Conservation (phyloP, 805 yeast species). For the Zygotorulaspora sp. region DNA sequence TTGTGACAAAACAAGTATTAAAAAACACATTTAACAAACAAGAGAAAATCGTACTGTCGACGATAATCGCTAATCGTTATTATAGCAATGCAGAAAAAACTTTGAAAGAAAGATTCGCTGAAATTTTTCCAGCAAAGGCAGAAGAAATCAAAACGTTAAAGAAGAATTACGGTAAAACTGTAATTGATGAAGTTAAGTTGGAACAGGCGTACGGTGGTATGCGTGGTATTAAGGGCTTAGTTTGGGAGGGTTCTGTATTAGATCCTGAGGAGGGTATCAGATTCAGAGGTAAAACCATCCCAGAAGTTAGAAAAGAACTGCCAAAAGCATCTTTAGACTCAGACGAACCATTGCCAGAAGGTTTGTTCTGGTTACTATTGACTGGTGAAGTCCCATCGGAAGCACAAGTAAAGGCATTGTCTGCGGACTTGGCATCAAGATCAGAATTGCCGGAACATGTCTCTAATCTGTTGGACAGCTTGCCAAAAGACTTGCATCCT, state of each 20-base stretch:
- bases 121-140: constrained; percentile 83
- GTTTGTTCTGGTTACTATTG: constrained; percentile 73
- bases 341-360: constrained; percentile 71
- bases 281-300: constrained; percentile 80
- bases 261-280: constrained; percentile 84
- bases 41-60: constrained; percentile 3
- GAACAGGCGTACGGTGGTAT: constrained; percentile 89
- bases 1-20: constrained; percentile 10
- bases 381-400: constrained; percentile 81
- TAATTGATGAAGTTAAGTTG: constrained; percentile 66
- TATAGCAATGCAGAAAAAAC: constrained; percentile 44
- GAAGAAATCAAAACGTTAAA: constrained; percentile 82
- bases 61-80: constrained; percentile 5
- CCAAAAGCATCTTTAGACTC: constrained; percentile 68
- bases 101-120: constrained; percentile 91
- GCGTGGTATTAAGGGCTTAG: constrained; percentile 82
- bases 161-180: constrained; percentile 76
- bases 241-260: constrained; percentile 85
- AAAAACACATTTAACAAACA: constrained; percentile 3
- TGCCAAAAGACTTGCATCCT: constrained; percentile 76
- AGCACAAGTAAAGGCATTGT: constrained; percentile 63
- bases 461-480: constrained; percentile 61
- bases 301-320: constrained; percentile 66
- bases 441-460: constrained; percentile 76
- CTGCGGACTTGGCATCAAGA: constrained; percentile 76